These are phyloP conservation scores for Neopestalotiopsis sp. DNA, from an alignment of 2,329 filamentous ascomycete genomes.

Conservation along the genomic window DNA sequence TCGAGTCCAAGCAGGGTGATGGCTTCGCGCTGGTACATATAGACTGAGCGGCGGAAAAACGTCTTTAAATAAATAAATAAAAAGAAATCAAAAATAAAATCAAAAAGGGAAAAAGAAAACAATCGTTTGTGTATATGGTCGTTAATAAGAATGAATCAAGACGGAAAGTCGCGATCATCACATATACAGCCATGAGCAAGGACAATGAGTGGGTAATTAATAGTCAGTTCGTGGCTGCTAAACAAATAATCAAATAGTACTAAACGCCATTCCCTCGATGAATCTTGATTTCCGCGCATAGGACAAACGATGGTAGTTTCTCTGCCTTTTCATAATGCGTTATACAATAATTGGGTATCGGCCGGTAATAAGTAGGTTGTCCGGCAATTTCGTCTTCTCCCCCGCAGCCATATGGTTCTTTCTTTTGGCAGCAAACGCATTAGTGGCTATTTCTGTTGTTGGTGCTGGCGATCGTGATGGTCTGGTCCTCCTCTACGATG, in stretches of 20 bases:
- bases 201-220: background rate
- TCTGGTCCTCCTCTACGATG: conserved; percentile 77
- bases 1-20: no score
- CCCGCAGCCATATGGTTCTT: background rate
- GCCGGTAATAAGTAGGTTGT: background rate
- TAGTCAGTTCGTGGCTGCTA: background rate
- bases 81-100: no score
- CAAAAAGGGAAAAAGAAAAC: no score
- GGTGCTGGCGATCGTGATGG: conserved; percentile 54
- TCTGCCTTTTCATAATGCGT: background rate
- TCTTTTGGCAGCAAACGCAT: background rate
- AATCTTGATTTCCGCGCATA: background rate
- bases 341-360: conserved; percentile 9
- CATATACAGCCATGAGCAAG: background rate
- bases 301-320: conserved; percentile 2
- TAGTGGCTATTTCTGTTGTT: conserved; percentile 19
- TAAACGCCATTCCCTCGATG: background rate
- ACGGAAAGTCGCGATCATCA: no score
- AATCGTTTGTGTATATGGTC: no score
- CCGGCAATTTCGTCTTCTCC: background rate
- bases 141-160: no score
- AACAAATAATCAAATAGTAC: background rate
- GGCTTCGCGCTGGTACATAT: no score
- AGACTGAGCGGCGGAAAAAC: no score
- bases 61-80: no score